These are phyloP conservation scores for Termitomyces sp. DNA, from an alignment of 768 basidiomycete genomes.

Conservation along the genomic window DNA sequence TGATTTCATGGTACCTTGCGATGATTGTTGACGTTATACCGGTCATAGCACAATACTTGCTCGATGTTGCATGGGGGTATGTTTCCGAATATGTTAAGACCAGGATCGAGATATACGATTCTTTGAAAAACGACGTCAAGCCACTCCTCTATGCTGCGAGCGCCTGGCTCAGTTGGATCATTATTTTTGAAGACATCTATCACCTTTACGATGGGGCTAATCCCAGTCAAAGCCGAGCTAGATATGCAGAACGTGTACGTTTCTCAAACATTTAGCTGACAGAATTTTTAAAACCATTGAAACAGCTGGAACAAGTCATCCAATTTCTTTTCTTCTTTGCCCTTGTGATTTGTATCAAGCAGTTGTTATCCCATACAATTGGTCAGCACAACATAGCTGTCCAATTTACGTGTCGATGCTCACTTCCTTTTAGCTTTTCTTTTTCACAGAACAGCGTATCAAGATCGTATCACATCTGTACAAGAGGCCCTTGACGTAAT, in stretches of 20 bases:
- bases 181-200: constrained; percentile 67
- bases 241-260: constrained; percentile 53
- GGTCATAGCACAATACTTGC: constrained; percentile 40
- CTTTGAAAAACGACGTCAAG: constrained; percentile 64
- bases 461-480: constrained; percentile 62
- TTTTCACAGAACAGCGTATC: constrained; percentile 75
- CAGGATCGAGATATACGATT: constrained; percentile 62
- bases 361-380: constrained; percentile 66
- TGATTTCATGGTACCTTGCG: constrained; percentile 77
- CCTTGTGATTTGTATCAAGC: constrained; percentile 55
- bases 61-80: constrained; percentile 67
- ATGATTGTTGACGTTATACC: constrained; percentile 68
- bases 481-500: constrained; percentile 48
- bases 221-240: constrained; percentile 40
- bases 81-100: constrained; percentile 65
- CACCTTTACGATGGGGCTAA: constrained; percentile 40
- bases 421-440: constrained; percentile 42
- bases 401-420: neutral
- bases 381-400: constrained; percentile 19
- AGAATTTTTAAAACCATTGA: neutral
- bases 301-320: constrained; percentile 53
- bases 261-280: neutral
- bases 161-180: constrained; percentile 68
- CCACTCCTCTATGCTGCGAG: constrained; percentile 69
- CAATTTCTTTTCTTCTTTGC: constrained; percentile 75